These are phyloP conservation scores for Linnemannia elongata DNA, from an alignment of 192 early-diverging fungal species.

Conservation along the genomic window DNA sequence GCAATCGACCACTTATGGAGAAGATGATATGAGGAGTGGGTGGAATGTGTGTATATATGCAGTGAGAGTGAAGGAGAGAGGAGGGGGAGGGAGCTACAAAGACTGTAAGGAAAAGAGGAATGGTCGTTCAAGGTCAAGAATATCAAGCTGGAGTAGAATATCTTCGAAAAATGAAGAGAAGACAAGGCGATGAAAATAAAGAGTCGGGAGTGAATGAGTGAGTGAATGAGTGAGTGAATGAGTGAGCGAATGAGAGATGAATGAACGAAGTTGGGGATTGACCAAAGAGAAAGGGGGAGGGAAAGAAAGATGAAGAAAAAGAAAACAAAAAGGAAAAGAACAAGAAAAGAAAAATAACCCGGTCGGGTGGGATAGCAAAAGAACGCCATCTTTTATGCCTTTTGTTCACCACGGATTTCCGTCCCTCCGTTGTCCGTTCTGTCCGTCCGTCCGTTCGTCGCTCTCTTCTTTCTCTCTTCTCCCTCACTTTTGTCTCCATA, in stretches of 20 bases:
- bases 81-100: background rate
- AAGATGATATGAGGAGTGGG: background rate
- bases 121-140: background rate
- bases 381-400: slow-evolving; percentile 6
- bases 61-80: background rate
- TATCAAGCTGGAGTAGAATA: background rate
- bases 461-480: background rate
- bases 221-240: slow-evolving; percentile 8
- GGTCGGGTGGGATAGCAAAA: background rate
- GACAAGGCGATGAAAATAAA: background rate
- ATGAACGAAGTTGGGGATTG: background rate
- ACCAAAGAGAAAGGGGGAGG: background rate
- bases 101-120: background rate
- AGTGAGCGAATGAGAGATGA: background rate
- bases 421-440: background rate
- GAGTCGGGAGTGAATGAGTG: background rate
- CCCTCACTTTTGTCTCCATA: background rate
- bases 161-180: background rate
- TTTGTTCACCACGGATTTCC: slow-evolving; percentile 2
- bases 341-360: background rate
- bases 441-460: background rate
- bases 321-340: background rate
- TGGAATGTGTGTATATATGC: background rate
- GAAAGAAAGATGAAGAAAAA: slow-evolving; percentile 6
- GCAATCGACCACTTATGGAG: background rate